These are phyloP conservation scores for Fusarium austroafricanum DNA, from an alignment of 2,329 filamentous ascomycete species.

Conservation along the genomic window DNA sequence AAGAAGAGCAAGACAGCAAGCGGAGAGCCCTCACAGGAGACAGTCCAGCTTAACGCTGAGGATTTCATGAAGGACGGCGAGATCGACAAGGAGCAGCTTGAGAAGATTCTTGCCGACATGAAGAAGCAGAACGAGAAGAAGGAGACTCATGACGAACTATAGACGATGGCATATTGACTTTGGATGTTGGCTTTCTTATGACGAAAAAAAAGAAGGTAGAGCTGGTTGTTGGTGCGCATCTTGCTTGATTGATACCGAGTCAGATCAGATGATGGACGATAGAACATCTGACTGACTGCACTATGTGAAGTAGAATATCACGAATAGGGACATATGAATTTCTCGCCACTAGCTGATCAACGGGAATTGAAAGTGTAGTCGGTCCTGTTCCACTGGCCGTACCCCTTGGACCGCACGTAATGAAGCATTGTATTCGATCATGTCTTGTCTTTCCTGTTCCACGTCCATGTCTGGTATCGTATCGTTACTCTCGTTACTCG, in stretches of 20 bases:
- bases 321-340: constrained; percentile 25
- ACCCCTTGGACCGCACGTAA: background rate
- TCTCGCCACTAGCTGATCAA: background rate
- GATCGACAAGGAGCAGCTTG: constrained; percentile 44
- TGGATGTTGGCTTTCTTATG: constrained; percentile 16
- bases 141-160: constrained; percentile 53
- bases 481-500: constrained; percentile 4
- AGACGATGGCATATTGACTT: constrained; percentile 34
- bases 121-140: constrained; percentile 40
- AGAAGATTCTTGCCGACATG: constrained; percentile 46
- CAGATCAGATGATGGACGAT: constrained; percentile 26
- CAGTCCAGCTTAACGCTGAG: constrained; percentile 58
- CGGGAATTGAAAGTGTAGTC: background rate
- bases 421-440: background rate
- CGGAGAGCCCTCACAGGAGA: constrained; percentile 52
- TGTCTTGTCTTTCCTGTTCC: background rate
- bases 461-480: constrained; percentile 2
- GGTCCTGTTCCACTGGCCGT: constrained; percentile 1
- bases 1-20: constrained; percentile 55
- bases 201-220: constrained; percentile 28
- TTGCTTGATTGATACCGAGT: constrained; percentile 38
- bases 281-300: constrained; percentile 29
- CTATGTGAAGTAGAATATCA: constrained; percentile 26
- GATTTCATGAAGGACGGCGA: constrained; percentile 58
- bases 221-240: constrained; percentile 27